Percentiles rank a stretch among this genome's conserved stretches.
Conservation (phyloP, 371 early-diverging fungal species). For the Dinochytrium kinnereticum region DNA sequence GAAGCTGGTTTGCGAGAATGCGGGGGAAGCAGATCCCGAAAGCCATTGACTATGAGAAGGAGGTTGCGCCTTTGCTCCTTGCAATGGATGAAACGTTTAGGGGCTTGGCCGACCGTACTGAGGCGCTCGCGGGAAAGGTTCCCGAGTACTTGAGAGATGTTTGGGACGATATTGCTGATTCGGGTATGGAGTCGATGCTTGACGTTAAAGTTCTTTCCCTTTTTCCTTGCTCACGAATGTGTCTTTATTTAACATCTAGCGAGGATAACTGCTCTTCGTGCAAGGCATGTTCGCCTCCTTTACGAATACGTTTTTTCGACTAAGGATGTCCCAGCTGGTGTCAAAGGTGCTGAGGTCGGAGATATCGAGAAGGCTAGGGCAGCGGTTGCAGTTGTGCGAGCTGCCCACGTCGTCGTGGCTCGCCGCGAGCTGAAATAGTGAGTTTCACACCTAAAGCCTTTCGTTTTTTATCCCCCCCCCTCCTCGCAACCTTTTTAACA, state of each 20-base stretch:
- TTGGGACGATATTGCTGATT: slow-evolving; percentile 35
- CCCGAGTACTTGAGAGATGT: slow-evolving; percentile 26
- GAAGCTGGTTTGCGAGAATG: neutral
- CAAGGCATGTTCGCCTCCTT: slow-evolving; percentile 20
- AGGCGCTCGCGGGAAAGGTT: slow-evolving; percentile 16
- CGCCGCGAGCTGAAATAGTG: slow-evolving; percentile 23
- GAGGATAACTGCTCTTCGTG: slow-evolving; percentile 30
- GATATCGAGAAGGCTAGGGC: slow-evolving; percentile 13
- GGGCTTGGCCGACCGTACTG: slow-evolving; percentile 19
- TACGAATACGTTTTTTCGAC: slow-evolving; percentile 24
- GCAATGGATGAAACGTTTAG: slow-evolving; percentile 29
- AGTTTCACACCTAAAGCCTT: neutral
- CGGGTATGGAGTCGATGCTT: slow-evolving; percentile 7
- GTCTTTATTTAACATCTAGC: too few relatives aligned
- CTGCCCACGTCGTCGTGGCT: slow-evolving; percentile 24
- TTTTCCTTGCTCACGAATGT: neutral
- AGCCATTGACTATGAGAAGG: slow-evolving; percentile 1
- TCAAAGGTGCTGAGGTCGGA: neutral
- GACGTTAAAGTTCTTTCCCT: too few relatives aligned
- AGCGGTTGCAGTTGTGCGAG: slow-evolving; percentile 19
- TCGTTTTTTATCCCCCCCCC: too few relatives aligned
- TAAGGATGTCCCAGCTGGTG: neutral
- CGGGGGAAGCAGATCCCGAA: too few relatives aligned
- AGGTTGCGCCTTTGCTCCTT: slow-evolving; percentile 25
- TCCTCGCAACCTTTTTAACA: slow-evolving; percentile 4